Evolutionary conservation across 208 protist species (phyloP).

Genomic region (Trypanosoma cruzi): DNA sequence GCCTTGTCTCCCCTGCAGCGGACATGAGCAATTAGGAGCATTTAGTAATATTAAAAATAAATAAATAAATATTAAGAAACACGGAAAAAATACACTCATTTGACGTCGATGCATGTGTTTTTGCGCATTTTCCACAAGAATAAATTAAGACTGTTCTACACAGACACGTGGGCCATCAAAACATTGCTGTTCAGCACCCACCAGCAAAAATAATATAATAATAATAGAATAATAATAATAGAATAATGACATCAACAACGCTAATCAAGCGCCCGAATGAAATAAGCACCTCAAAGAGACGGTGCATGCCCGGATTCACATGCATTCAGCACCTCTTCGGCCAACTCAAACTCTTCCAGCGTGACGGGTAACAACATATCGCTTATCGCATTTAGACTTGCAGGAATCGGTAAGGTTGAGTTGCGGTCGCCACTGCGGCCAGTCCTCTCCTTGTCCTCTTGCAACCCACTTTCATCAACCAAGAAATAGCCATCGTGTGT

Average conservation of each 20-base stretch:
- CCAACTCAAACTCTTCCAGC: conserved; percentile 13
- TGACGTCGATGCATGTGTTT: too few species aligned
- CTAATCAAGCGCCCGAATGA: background rate
- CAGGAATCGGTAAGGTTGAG: background rate
- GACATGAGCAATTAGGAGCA: background rate
- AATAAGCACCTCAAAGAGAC: background rate
- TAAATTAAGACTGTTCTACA: background rate
- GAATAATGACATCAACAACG: background rate
- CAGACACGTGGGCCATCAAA: background rate
- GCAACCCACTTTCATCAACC: background rate
- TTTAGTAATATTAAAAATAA: conserved; percentile 1
- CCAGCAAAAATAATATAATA: conserved; percentile 1
- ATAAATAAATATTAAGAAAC: background rate
- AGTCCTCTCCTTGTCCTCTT: background rate
- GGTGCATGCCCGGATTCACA: background rate
- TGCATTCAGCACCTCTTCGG: background rate
- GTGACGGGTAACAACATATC: conserved; percentile 11
- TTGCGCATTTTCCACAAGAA: too few species aligned
- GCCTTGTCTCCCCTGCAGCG: background rate
- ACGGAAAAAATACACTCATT: background rate
- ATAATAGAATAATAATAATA: background rate
- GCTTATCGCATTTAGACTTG: background rate
- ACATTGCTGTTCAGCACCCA: background rate
- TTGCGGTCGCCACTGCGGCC: background rate
- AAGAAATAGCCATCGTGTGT: conserved; percentile 16